A percentile compares a stretch with the other conserved stretches of the same genome.
Evolutionary conservation across 345 rosid species (phyloP).

Genomic region (Acer yangbiense): DNA sequence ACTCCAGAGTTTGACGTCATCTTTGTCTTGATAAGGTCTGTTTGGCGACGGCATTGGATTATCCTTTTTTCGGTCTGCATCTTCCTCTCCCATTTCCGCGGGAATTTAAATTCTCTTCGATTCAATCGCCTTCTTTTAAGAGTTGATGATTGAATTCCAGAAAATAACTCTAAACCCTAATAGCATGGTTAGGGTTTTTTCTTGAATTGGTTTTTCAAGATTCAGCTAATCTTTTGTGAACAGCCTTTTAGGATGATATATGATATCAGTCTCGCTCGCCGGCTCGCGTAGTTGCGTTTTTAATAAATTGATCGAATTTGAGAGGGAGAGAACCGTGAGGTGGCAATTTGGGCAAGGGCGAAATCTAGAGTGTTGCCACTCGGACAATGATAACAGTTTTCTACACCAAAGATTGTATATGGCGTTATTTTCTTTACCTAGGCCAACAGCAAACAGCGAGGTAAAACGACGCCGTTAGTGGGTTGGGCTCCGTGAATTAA

Average conservation of each 20-base stretch:
- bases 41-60: slow-evolving; percentile 36
- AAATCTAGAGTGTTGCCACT: not conserved
- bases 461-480: not conserved
- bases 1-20: slow-evolving; percentile 71
- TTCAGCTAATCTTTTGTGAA: not conserved
- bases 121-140: not conserved
- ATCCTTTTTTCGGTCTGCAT: slow-evolving; percentile 38
- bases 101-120: not conserved
- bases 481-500: not conserved
- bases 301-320: not conserved
- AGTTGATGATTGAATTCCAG: slow-evolving; percentile 5
- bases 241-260: not conserved
- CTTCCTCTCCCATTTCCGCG: slow-evolving; percentile 48
- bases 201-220: not conserved
- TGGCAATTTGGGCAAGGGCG: not conserved
- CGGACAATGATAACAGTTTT: not conserved
- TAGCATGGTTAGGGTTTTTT: slow-evolving; percentile 30
- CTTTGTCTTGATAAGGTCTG: slow-evolving; percentile 38
- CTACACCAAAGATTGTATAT: not conserved
- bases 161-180: slow-evolving; percentile 24
- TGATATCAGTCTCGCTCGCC: not conserved
- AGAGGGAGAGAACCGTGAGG: not conserved
- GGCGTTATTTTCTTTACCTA: not conserved
- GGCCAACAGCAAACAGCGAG: not conserved
- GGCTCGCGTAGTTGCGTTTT: not conserved